Evolutionary conservation across 2,329 filamentous ascomycete genomes (phyloP).

Genomic region (Fusarium haematococcum): DNA sequence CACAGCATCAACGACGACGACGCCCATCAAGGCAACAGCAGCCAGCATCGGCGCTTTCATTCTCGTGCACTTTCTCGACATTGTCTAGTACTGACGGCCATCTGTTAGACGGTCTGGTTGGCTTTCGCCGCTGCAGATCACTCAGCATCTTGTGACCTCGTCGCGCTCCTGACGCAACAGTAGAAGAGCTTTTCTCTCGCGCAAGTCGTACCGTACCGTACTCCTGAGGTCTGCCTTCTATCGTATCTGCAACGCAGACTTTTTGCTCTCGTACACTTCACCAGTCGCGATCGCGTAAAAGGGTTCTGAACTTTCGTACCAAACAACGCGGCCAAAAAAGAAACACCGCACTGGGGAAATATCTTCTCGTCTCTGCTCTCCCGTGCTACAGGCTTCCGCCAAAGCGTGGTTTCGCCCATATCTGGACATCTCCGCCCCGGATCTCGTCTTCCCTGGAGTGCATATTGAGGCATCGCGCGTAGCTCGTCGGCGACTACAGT

Average conservation of each 20-base stretch:
- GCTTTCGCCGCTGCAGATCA: conserved; percentile 31
- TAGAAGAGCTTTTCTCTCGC: conserved; percentile 44
- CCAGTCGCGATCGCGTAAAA: conserved; percentile 46
- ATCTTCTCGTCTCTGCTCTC: conserved; percentile 21
- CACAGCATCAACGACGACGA: conserved; percentile 28
- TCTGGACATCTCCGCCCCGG: conserved; percentile 20
- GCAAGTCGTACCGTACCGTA: conserved; percentile 42
- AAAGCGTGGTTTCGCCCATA: conserved; percentile 21
- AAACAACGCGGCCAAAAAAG: conserved; percentile 30
- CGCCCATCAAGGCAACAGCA: conserved; percentile 29
- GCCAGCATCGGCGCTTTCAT: conserved; percentile 15
- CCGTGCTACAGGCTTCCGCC: conserved; percentile 30
- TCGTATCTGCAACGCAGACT: conserved; percentile 39
- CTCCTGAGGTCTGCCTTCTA: conserved; percentile 42
- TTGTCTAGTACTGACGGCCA: conserved; percentile 32
- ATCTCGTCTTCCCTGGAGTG: conserved; percentile 22
- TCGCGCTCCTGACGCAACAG: conserved; percentile 44
- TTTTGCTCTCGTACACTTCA: conserved; percentile 40
- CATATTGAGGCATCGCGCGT: conserved; percentile 37
- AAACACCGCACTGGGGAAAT: conserved; percentile 26
- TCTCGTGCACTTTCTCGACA: conserved; percentile 27
- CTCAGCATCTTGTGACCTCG: conserved; percentile 41
- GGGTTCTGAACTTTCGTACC: conserved; percentile 40
- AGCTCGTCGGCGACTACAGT: conserved; percentile 31
- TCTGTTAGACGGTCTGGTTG: conserved; percentile 27